Base-by-base conservation (phyloP, 2,329 filamentous ascomycete species). In the Neopestalotiopsis rosae region DNA sequence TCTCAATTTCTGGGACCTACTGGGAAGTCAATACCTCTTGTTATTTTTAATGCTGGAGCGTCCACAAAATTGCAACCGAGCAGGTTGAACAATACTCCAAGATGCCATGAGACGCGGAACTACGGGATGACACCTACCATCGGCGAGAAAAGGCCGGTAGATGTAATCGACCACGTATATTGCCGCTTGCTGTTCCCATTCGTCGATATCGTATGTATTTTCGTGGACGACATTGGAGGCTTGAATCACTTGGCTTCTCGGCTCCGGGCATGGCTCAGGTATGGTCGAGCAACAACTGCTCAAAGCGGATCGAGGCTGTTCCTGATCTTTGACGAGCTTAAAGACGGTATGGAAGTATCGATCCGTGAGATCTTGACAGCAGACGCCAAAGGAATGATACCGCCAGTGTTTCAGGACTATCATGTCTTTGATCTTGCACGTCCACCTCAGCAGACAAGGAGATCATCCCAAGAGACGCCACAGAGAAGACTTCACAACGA, bases 141-240 rank as follows among this genome's bases (percentile, higher is more conserved):
- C 52, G 52, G 52, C 52, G 52, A 57, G 52, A 57, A 66, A 58
- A 66, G 65, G 30, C 52, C 38, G 30, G 56, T 40, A 58, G 56
- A 58, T 66, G 1, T 58, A 38, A 56, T 58, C 38, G 38, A 38
- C 59, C 52, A 38, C 45, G 34, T 66, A 66, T 58, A 66, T 34
- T 32, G 56, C 24, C 52, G 56, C 32, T 58, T 66, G 28, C 65
- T 66, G 52, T 56, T 66, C 56, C 65, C 52, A 2, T 66, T 66
- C 56, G 52, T 34, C 30, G 52, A 66, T 58, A 24, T 66, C 13
- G 65, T 66, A 38, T 66, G 52, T 66, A 30, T 66, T 66, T 66
- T 66, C 42, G 52, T 66, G n/a, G 52, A 66, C 65, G 65, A 66
- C 38, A 24, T 66, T 24, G 52, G 65, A 66, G 65, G 65, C 38